Conservation (phyloP, 176 grass and related monocot species). For the Areca catechu region DNA sequence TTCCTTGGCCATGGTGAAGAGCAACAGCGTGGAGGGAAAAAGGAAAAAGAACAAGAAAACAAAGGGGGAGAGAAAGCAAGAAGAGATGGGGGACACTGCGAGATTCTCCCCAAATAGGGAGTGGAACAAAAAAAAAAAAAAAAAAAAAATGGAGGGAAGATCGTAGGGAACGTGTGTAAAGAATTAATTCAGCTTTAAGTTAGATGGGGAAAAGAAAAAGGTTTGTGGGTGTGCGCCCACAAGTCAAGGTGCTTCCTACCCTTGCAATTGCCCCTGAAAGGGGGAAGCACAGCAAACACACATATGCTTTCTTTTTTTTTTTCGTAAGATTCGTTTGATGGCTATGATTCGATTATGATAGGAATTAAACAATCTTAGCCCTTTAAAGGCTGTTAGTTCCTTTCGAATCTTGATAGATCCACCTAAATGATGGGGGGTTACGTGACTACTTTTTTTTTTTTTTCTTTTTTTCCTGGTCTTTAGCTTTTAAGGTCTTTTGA, state of each 20-base stretch:
- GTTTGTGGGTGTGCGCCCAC: neutral
- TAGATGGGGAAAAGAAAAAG: conserved; percentile 17
- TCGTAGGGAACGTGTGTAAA: neutral
- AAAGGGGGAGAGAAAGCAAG: neutral
- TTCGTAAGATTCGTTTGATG: neutral
- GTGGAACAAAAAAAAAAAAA: neutral
- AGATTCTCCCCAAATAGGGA: conserved; percentile 25
- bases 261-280: conserved; percentile 10
- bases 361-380: neutral
- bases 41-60: conserved; percentile 13
- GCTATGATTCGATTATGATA: neutral
- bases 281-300: conserved; percentile 18
- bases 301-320: neutral
- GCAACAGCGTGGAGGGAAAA: conserved; percentile 5
- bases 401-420: conserved; percentile 5
- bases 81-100: conserved; percentile 8
- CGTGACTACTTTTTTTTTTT: too few relatives aligned
- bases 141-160: neutral
- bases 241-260: conserved; percentile 23
- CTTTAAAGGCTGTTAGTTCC: neutral
- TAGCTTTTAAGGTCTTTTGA: neutral
- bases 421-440: neutral
- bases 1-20: neutral
- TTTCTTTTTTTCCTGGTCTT: neutral
- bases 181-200: conserved; percentile 14